Evolutionary conservation across 2,329 filamentous ascomycete genomes (phyloP).

Genomic region (Fusarium luffae): DNA sequence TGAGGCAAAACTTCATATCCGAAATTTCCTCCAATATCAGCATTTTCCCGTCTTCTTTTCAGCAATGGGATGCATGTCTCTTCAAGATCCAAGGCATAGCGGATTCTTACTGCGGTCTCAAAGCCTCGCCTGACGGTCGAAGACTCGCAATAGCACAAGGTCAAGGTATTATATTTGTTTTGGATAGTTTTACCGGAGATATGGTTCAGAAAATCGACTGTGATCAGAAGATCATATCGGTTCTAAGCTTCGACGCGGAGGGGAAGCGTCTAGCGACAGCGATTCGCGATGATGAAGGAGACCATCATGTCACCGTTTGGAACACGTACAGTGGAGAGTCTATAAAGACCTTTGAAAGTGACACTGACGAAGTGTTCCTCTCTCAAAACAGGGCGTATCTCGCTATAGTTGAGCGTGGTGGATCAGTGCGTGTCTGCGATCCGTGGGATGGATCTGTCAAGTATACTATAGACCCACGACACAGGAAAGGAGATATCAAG

Average conservation of each 20-base stretch:
- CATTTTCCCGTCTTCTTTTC: not conserved
- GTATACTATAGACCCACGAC: accelerated
- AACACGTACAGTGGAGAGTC: too few relatives aligned
- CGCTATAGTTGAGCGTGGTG: accelerated
- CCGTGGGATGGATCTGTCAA: not conserved
- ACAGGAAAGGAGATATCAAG: accelerated
- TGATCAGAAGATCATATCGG: accelerated
- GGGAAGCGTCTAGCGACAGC: too few relatives aligned
- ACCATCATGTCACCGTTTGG: too few relatives aligned
- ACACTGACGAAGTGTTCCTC: not conserved
- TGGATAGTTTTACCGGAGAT: too few relatives aligned
- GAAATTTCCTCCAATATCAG: not conserved
- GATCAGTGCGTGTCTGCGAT: not conserved
- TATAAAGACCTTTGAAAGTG: too few relatives aligned
- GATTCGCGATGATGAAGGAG: too few relatives aligned
- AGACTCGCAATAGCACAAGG: not conserved
- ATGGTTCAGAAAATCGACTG: too few relatives aligned
- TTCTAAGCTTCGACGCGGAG: too few relatives aligned
- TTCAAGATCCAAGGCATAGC: not conserved
- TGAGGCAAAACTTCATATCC: accelerated
- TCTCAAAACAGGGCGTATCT: accelerated
- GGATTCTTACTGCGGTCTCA: too few relatives aligned
- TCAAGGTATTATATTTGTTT: accelerated
- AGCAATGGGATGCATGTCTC: not conserved
- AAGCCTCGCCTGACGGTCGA: not conserved